Conservation (phyloP, 768 basidiomycete species). For the Infundibulicybe gibba region DNA sequence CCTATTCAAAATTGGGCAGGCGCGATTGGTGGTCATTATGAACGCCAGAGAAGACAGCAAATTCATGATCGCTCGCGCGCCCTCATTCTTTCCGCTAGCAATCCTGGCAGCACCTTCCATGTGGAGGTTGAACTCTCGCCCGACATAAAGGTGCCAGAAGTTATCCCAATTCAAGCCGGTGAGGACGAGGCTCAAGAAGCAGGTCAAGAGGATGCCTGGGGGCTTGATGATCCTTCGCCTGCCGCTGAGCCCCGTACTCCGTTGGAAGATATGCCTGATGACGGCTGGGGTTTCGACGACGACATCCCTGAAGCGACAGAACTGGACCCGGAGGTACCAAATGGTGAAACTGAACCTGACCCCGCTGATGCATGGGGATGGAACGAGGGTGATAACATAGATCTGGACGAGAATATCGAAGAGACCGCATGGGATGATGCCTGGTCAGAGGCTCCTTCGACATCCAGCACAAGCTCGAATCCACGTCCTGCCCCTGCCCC, state of each 20-base stretch:
- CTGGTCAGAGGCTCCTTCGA: constrained; percentile 50
- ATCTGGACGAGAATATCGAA: constrained; percentile 29
- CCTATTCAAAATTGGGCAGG: constrained; percentile 69
- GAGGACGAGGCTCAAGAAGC: constrained; percentile 15
- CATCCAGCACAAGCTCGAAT: constrained; percentile 16
- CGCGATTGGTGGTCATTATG: constrained; percentile 71
- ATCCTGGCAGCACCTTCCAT: constrained; percentile 34
- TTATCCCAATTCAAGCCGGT: constrained; percentile 16
- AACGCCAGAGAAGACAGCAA: constrained; percentile 63
- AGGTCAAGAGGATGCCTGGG: constrained; percentile 42
- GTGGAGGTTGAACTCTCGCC: constrained; percentile 31
- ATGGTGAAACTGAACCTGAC: constrained; percentile 31
- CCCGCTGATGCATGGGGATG: constrained; percentile 73
- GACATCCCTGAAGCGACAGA: constrained; percentile 18
- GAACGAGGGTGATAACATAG: constrained; percentile 49
- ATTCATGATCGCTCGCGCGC: constrained; percentile 62
- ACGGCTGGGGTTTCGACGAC: constrained; percentile 55
- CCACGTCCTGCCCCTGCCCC: constrained; percentile 26
- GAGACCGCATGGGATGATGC: constrained; percentile 64
- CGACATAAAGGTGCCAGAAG: constrained; percentile 23
- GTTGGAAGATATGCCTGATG: constrained; percentile 14
- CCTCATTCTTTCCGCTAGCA: constrained; percentile 44
- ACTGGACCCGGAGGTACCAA: not conserved
- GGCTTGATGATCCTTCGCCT: constrained; percentile 39
- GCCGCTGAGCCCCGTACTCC: constrained; percentile 14